phyloP scores from a whole-genome alignment of 352 stramenopile species.

The Plasmopara halstedii region DNA sequence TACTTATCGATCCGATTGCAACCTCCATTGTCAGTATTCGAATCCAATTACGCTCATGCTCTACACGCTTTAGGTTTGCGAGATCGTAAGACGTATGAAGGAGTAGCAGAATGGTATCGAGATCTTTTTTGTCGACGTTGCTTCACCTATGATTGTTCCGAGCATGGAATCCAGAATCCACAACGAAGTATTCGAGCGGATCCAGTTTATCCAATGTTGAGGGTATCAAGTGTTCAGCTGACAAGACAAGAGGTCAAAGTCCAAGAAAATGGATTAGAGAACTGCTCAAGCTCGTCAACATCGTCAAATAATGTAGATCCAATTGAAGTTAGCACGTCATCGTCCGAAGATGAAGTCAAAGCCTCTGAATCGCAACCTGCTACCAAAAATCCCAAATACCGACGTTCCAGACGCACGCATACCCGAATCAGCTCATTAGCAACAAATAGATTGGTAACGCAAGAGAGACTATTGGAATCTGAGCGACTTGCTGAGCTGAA shows the following conservation, averaged over 20 bases:
- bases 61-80: slow-evolving; percentile 31
- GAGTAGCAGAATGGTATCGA: slow-evolving; percentile 69
- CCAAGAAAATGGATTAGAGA: slow-evolving; percentile 6
- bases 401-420: slow-evolving; percentile 50
- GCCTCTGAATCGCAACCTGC: slow-evolving; percentile 11
- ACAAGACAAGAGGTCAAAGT: slow-evolving; percentile 8
- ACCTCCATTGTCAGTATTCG: slow-evolving; percentile 41
- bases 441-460: slow-evolving; percentile 43
- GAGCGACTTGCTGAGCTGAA: slow-evolving; percentile 31
- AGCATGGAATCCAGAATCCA: slow-evolving; percentile 79
- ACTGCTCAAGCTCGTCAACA: slow-evolving; percentile 3
- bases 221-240: slow-evolving; percentile 20
- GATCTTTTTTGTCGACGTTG: slow-evolving; percentile 87
- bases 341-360: slow-evolving; percentile 17
- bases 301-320: slow-evolving; percentile 8
- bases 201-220: slow-evolving; percentile 52
- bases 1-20: slow-evolving; percentile 26
- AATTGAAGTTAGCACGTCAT: slow-evolving; percentile 18
- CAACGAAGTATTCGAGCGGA: slow-evolving; percentile 36
- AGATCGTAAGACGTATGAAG: slow-evolving; percentile 32
- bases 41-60: slow-evolving; percentile 40
- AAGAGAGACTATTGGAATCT: slow-evolving; percentile 54
- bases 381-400: slow-evolving; percentile 6
- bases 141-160: slow-evolving; percentile 86
- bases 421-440: slow-evolving; percentile 55